Evolutionary conservation across 1,284 basidiomycete genomes (phyloP), one percentile per base, ranked within the genome.

Genomic region (Boletus semigastroideus): DNA sequence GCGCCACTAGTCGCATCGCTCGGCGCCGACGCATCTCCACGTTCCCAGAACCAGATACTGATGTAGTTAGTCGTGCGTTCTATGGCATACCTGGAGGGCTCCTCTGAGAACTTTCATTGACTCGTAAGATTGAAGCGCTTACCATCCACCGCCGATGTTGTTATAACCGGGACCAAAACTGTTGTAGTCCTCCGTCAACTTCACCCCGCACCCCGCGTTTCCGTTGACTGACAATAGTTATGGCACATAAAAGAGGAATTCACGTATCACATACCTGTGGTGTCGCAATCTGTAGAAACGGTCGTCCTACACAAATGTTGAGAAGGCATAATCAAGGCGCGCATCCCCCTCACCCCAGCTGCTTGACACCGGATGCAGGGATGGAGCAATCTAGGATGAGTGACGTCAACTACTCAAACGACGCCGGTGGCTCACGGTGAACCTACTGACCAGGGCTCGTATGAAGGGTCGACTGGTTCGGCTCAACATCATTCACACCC

Each of bases 191-290:
- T 71, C 61, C 9, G 66, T 68, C 39, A 71, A 66, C 28, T 64
- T 52, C 42, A 79, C 74, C 9, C 74, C 76, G 54, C 81, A 83
- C 1, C 79, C 78, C 4, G 65, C 55, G 59, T 82, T 80, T 25
- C 62, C 66, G 55, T 75, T 68, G 30, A 12, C 66, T 66, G 14
- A 11, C 27, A 3, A 34, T 6, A n/a, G 10, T 63, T 1, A 28
- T 8, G 2, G 2, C 12, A 11, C 9, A 11, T 10, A n/a, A 25
- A 33, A 2, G 33, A 17, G 20, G n/a, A 1, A 38, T 25, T 36
- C 5, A 14, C 27, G 3, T 13, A 27, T 1, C 9, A 46, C 58
- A 42, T 22, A 65, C 69, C 66, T 33, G 61, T 52, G 3, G 73
- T 68, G 30, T 74, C 68, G 49, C 79, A 82, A 46, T 62, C 3